Percentiles rank a stretch among this genome's conserved stretches.
These are phyloP conservation scores for Stentor roeselii DNA, from an alignment of 73 alveolate genomes.

Conservation along the genomic window DNA sequence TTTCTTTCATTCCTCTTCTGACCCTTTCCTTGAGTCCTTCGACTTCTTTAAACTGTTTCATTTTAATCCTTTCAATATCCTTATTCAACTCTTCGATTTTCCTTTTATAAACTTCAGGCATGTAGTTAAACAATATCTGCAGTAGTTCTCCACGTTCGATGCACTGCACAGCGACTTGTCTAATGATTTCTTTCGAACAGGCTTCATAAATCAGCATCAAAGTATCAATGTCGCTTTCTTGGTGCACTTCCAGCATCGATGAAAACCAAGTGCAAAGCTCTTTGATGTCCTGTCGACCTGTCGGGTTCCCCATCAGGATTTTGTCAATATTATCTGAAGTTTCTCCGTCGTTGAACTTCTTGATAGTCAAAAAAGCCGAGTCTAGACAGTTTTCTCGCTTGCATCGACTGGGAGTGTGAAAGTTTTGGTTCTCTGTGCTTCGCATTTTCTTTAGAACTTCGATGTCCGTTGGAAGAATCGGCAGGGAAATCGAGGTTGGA, in stretches of 20 bases:
- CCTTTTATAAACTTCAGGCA: not conserved
- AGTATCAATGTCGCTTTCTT: not conserved
- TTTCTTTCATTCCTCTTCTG: not conserved
- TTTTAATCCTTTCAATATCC: not conserved
- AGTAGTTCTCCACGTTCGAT: conserved; percentile 4
- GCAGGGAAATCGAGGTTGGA: not conserved
- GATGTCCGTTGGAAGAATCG: not conserved
- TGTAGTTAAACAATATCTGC: not conserved
- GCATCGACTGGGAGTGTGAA: no score
- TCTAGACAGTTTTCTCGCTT: not conserved
- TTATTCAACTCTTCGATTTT: conserved; percentile 2
- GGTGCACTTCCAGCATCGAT: not conserved
- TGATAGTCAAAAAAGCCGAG: no score
- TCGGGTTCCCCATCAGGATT: conserved; percentile 2
- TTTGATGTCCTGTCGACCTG: conserved; percentile 21
- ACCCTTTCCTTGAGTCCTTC: not conserved
- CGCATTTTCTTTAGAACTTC: not conserved
- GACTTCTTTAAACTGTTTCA: not conserved
- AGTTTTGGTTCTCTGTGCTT: not conserved
- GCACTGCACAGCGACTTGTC: conserved; percentile 21
- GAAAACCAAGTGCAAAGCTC: not conserved
- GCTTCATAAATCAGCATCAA: not conserved
- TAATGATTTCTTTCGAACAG: not conserved
- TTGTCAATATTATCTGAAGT: not conserved
- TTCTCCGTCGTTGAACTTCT: not conserved